Conservation (phyloP, 2,329 filamentous ascomycete species). For the Aspergillus sp. region DNA sequence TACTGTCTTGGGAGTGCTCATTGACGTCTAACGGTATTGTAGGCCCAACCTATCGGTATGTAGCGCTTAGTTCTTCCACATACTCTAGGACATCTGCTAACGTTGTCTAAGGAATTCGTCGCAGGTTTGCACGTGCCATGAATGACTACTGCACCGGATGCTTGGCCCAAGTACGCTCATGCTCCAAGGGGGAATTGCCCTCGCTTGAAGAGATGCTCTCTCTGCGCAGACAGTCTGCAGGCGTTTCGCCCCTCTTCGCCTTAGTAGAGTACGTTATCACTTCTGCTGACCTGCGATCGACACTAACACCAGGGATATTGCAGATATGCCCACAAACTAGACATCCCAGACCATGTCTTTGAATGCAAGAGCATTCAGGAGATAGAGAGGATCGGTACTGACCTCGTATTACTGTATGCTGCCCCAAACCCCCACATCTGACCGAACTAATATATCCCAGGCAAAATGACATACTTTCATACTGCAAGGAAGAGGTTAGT, state of each 20-base stretch:
- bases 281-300: not conserved
- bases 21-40: not conserved
- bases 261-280: conserved; percentile 23
- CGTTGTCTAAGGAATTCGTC: conserved; percentile 10
- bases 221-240: conserved; percentile 22
- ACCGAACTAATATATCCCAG: conserved; percentile 9
- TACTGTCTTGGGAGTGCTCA: not conserved
- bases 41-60: conserved; percentile 15
- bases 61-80: not conserved
- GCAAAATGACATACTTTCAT: conserved; percentile 31
- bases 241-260: conserved; percentile 25
- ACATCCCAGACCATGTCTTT: conserved; percentile 23
- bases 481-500: conserved; percentile 29
- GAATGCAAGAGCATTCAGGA: conserved; percentile 21
- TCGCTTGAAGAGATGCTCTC: conserved; percentile 20
- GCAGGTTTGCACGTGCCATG: conserved; percentile 18
- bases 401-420: conserved; percentile 23
- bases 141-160: conserved; percentile 22
- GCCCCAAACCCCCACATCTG: not conserved
- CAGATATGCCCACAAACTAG: conserved; percentile 22
- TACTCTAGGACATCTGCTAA: not conserved
- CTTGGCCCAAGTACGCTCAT: conserved; percentile 20
- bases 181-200: conserved; percentile 14
- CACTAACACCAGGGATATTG: not conserved
- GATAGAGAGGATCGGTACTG: conserved; percentile 23